Base-by-base conservation (phyloP, 495 filamentous ascomycete genomes). In the Lasiosphaeria ovina region DNA sequence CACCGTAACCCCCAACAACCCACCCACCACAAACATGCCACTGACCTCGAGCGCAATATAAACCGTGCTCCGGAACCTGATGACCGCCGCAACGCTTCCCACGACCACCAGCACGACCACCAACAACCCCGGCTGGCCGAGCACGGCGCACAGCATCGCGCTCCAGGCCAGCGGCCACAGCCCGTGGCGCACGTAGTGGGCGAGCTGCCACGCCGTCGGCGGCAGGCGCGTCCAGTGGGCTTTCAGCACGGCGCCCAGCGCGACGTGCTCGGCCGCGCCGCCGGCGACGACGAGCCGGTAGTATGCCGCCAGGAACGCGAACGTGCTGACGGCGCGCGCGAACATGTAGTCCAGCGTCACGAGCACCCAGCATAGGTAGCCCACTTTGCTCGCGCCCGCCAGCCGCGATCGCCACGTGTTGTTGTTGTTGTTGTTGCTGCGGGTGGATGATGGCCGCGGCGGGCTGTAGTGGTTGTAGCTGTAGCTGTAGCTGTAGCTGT, bases 31-130 rank as follows among this genome's bases (percentile, higher is more conserved):
- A 63, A 74, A 70, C 50, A 69, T 16, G 1, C 64, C 66, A 14
- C 64, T 65, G 6, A 72, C 35, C 64, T 74, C 56, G 33, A 74
- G 54, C 36, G 68, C 68, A n/a, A 74, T 70, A 47, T 56, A 70
- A 52, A 74, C 59, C 4, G 47, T 62, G 17, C 68, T 69, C 34
- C 69, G 54, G 35, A 65, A 66, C 52, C 38, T 56, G 1, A 72
- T 55, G 10, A 72, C 10, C n/a, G 48, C 57, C 47, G 8, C 7
- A 7, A 68, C 65, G 2, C 38, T 58, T 1, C 62, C 64, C 1
- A 62, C 63, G 5, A 44, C 45, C 2, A 10, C 48, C 11, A 54
- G 6, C 0, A 64, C 0, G 0, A 40, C 8, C 6, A 66, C 0
- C 44, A 72, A 40, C 57, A 71, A 14, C 0, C 62, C 62, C 33